Evolutionary conservation across 2,329 filamentous ascomycete species (phyloP).

Genomic region (Verticillium tricorpus): DNA sequence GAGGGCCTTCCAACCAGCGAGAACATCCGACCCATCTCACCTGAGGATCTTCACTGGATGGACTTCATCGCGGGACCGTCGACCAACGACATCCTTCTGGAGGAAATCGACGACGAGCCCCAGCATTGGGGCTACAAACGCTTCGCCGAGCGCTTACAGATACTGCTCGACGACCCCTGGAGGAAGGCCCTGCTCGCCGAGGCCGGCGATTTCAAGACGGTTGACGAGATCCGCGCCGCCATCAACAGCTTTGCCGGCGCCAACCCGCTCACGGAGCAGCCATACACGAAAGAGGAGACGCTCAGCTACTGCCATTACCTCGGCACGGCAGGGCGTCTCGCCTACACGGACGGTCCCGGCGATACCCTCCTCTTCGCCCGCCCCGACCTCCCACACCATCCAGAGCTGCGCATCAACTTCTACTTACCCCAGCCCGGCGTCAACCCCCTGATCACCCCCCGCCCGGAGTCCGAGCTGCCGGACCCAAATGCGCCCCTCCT

Average conservation of each 20-base stretch:
- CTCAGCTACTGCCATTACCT: background rate
- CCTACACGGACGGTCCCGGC: background rate
- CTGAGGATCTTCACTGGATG: conserved; percentile 9
- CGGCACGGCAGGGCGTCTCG: background rate
- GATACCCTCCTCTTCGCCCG: conserved; percentile 19
- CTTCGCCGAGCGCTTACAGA: conserved; percentile 26
- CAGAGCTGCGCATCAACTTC: conserved; percentile 25
- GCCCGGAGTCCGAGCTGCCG: background rate
- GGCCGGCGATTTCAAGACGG: conserved; percentile 6
- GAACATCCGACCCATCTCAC: background rate
- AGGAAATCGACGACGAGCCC: conserved; percentile 13
- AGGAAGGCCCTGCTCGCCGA: conserved; percentile 18
- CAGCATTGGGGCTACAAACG: conserved; percentile 16
- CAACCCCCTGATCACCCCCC: background rate
- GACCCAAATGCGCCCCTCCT: background rate
- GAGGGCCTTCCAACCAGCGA: background rate
- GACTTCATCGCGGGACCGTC: conserved; percentile 8
- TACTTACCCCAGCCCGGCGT: background rate
- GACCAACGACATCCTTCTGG: conserved; percentile 20
- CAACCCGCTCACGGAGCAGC: background rate
- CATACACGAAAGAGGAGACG: background rate
- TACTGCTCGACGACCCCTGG: conserved; percentile 24
- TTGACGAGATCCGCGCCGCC: conserved; percentile 14
- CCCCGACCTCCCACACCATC: conserved; percentile 20
- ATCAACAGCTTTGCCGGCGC: conserved; percentile 11